Evolutionary conservation across 176 grass and related monocot genomes (phyloP), one percentile per base, ranked within the genome.

Genomic region (Aegilops sharonensis): DNA sequence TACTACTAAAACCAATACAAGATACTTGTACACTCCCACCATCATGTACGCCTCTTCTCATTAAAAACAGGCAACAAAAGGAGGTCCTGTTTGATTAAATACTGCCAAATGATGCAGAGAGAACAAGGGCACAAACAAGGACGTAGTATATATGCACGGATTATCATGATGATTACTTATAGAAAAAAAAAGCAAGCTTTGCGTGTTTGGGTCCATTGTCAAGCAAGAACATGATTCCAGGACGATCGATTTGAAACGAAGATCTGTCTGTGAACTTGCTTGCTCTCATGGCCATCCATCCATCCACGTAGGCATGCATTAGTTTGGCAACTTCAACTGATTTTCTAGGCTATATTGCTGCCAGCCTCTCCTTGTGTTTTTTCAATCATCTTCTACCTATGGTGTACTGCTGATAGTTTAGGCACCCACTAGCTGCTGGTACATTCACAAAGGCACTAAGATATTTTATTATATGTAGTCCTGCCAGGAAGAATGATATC

Each of bases 201-300:
- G 15, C 3, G 27, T 59, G 5, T 83, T 36, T 24, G 21, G n/a
- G 72, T 74, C 25, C 30, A 36, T 47, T 15, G 36, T 75, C 66
- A 87, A 65, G 66, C 21, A 65, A 74, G 85, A 81, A 85, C 84
- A 78, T 78, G 75, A 85, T 85, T 85, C 84, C 45, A 69, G 4
- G 52, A 68, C 25, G 14, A 42, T 11, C 68, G 56, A 29, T 29
- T 84, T 48, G 82, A 32, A 34, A 47, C 70, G 6, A 63, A 75
- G 69, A 60, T 72, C 8, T 78, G 13, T 65, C 12, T 39, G 21
- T 40, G 13, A 29, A 68, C 61, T 18, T 29, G 30, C 74, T 84
- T 9, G 29, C 11, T 65, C 21, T 30, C 21, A 57, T 54, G 73
- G 43, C 83, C 73, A 78, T 39, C 61, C 61, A 78, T 66, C 43